Evolutionary conservation across 2,329 filamentous ascomycete species (phyloP).

Genomic region (Malbranchea zuffiana): DNA sequence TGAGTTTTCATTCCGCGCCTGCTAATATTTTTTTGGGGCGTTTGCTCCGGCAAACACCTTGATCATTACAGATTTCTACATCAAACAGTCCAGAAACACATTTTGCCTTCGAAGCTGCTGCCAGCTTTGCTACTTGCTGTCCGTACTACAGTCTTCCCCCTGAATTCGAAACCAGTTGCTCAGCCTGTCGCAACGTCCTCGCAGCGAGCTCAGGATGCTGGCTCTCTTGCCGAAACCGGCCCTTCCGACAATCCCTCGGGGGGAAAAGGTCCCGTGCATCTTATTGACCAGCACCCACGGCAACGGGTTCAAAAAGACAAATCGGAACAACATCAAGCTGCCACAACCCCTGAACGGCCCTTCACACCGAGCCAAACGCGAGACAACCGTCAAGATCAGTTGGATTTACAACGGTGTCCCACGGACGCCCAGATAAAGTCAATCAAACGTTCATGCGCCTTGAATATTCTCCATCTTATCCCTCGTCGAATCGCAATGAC

Average conservation of each 20-base stretch:
- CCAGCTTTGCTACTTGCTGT: constrained; percentile 50
- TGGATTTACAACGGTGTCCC: constrained; percentile 14
- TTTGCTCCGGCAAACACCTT: no score
- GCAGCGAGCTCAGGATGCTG: constrained; percentile 1
- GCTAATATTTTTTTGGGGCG: constrained; percentile 2
- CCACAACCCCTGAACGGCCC: no score
- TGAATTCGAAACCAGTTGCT: constrained; percentile 11
- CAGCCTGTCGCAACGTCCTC: constrained; percentile 6
- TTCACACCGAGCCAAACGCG: no score
- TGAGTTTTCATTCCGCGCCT: constrained; percentile 4
- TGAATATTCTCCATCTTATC: constrained; percentile 32
- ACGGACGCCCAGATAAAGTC: constrained; percentile 25
- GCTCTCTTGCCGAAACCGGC: constrained; percentile 17
- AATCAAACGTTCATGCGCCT: constrained; percentile 37
- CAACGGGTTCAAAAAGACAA: no score
- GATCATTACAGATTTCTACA: constrained; percentile 31
- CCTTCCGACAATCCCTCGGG: constrained; percentile 8
- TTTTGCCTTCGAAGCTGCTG: constrained; percentile 54
- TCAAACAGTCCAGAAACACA: constrained; percentile 44
- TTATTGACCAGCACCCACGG: no score
- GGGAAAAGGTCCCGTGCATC: constrained; percentile 13
- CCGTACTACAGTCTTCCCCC: constrained; percentile 73
- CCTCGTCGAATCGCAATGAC: constrained; percentile 34
- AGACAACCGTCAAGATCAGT: no score
- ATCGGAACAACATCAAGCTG: no score